Conservation (phyloP, 306 rosid species). For the Rubus parviflorus region DNA sequence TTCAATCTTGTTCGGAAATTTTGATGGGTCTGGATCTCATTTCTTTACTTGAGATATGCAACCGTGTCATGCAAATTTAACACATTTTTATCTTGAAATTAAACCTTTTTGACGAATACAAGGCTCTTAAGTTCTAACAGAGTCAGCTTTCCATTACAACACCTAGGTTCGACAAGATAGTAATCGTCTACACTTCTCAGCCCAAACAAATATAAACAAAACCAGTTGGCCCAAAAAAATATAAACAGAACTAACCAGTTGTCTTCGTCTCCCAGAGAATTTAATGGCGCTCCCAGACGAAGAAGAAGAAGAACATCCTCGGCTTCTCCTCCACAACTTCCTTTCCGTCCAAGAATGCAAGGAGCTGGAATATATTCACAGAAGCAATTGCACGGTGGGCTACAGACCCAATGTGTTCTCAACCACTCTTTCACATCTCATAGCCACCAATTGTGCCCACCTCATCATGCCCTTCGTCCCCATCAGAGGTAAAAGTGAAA, state of each 20-base stretch:
- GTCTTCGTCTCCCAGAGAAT: neutral
- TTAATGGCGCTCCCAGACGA: slow-evolving; percentile 16
- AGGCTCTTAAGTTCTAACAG: neutral
- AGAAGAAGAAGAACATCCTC: slow-evolving; percentile 37
- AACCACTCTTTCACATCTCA: slow-evolving; percentile 83
- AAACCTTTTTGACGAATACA: neutral
- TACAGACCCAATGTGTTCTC: slow-evolving; percentile 87
- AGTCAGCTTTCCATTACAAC: neutral
- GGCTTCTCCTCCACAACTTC: slow-evolving; percentile 50
- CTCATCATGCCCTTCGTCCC: slow-evolving; percentile 74
- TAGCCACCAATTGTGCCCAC: slow-evolving; percentile 67
- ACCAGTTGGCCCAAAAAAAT: neutral
- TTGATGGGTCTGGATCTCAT: neutral
- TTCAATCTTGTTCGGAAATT: neutral
- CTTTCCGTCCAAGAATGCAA: slow-evolving; percentile 24
- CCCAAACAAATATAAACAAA: neutral
- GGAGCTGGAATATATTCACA: slow-evolving; percentile 90
- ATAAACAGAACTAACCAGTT: neutral
- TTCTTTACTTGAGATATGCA: neutral
- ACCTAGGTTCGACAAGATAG: neutral
- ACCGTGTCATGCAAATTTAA: neutral
- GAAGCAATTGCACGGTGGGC: slow-evolving; percentile 82
- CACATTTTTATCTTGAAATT: neutral
- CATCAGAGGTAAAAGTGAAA: slow-evolving; percentile 51
- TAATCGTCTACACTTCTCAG: neutral